Conservation (phyloP, 2,329 filamentous ascomycete genomes). For the Monilinia fructicola region DNA sequence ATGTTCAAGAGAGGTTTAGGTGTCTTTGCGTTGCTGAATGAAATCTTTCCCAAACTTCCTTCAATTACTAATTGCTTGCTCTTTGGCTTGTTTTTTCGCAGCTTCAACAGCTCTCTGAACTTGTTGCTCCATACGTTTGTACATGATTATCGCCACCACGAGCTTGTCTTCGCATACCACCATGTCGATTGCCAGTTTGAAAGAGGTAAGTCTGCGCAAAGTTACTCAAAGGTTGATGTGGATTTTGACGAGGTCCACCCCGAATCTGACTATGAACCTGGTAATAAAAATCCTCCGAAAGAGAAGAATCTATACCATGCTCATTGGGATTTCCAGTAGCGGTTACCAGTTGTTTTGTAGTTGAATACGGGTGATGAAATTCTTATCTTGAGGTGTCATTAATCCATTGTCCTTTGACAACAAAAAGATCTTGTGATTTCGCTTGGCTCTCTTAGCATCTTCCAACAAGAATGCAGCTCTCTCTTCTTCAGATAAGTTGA, state of each 20-base stretch:
- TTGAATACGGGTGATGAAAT: constrained; percentile 97
- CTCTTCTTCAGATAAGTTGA: constrained; percentile 79
- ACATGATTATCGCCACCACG: constrained; percentile 93
- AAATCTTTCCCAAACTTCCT: constrained; percentile 94
- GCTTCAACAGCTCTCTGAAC: constrained; percentile 96
- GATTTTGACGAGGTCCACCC: constrained; percentile 83
- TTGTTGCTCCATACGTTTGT: constrained; percentile 97
- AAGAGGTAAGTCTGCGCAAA: constrained; percentile 98
- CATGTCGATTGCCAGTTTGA: constrained; percentile 84
- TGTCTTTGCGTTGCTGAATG: constrained; percentile 97
- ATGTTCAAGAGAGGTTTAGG: constrained; percentile 94
- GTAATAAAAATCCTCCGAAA: constrained; percentile 96
- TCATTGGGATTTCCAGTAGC: constrained; percentile 87
- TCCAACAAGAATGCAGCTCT: constrained; percentile 81
- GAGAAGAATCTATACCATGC: constrained; percentile 72
- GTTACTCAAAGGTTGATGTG: constrained; percentile 88
- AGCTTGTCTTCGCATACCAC: constrained; percentile 70
- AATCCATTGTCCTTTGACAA: constrained; percentile 92
- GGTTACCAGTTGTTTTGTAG: constrained; percentile 91
- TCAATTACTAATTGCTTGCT: constrained; percentile 96
- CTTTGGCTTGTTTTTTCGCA: constrained; percentile 93
- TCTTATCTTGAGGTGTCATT: constrained; percentile 99
- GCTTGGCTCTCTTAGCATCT: constrained; percentile 91
- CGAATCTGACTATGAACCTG: constrained; percentile 96
- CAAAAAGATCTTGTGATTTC: constrained; percentile 96